Conservation (phyloP, 2,329 filamentous ascomycete species). For the Thelonectria olida region DNA sequence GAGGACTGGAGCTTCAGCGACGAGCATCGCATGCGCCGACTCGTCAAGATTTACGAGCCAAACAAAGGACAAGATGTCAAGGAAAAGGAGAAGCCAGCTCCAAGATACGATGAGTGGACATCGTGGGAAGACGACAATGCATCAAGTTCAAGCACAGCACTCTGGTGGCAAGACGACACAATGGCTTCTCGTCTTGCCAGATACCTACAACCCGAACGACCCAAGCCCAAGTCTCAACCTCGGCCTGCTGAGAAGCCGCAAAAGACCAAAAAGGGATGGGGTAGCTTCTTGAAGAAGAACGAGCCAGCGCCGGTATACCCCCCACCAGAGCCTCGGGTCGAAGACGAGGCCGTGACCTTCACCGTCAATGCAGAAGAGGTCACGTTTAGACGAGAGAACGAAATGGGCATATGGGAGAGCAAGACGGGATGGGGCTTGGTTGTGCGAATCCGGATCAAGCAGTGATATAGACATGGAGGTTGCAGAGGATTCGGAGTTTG, state of each 20-base stretch:
- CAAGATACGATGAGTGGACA: slow-evolving; percentile 56
- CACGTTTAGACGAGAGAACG: slow-evolving; percentile 61
- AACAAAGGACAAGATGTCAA: slow-evolving; percentile 18
- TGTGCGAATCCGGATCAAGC: slow-evolving; percentile 46
- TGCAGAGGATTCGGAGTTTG: too few species aligned
- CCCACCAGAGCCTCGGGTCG: slow-evolving; percentile 4
- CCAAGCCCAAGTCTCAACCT: slow-evolving; percentile 31
- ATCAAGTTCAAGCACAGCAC: slow-evolving; percentile 18
- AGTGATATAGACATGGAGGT: slow-evolving; percentile 21
- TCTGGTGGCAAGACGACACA: slow-evolving; percentile 59
- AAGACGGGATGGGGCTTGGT: slow-evolving; percentile 60
- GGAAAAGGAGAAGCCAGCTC: slow-evolving; percentile 8
- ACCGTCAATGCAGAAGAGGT: slow-evolving; percentile 56
- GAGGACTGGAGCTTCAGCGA: slow-evolving; percentile 48
- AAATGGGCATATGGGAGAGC: slow-evolving; percentile 62
- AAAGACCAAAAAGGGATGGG: slow-evolving; percentile 46
- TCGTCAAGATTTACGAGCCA: slow-evolving; percentile 43
- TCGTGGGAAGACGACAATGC: slow-evolving; percentile 46
- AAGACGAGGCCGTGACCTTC: slow-evolving; percentile 48
- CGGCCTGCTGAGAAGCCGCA: slow-evolving; percentile 43
- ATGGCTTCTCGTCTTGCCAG: slow-evolving; percentile 56
- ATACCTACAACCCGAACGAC: slow-evolving; percentile 51
- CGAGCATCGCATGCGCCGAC: slow-evolving; percentile 40
- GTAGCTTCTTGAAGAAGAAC: slow-evolving; percentile 44
- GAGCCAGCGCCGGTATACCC: slow-evolving; percentile 22